Conservation (phyloP, 2,329 filamentous ascomycete species). For the Endocalyx cinctus region DNA sequence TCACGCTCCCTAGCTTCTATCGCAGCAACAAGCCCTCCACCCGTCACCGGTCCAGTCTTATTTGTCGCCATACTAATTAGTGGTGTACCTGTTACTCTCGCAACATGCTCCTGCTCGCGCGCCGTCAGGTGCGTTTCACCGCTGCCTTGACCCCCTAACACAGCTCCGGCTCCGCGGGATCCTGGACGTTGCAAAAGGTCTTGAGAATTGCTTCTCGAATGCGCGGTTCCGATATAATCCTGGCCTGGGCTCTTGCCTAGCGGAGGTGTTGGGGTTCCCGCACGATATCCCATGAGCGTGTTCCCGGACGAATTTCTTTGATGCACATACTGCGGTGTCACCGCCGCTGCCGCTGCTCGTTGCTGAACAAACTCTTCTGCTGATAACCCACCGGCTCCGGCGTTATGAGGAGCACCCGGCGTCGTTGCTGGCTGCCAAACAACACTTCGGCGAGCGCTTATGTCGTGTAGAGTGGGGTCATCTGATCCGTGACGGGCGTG, state of each 20-base stretch:
- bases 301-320: constrained; percentile 54
- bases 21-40: constrained; percentile 66
- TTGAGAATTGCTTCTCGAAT: constrained; percentile 44
- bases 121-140: constrained; percentile 68
- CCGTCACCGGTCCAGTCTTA: constrained; percentile 44
- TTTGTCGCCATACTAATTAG: constrained; percentile 64
- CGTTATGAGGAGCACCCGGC: constrained; percentile 41
- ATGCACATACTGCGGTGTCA: constrained; percentile 54
- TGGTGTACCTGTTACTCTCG: constrained; percentile 72
- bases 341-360: constrained; percentile 56
- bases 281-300: constrained; percentile 34
- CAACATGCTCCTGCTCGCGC: constrained; percentile 84
- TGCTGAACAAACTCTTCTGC: constrained; percentile 83
- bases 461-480: too few species aligned
- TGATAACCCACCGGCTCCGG: constrained; percentile 49
- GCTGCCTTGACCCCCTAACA: constrained; percentile 37
- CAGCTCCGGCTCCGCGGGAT: constrained; percentile 50
- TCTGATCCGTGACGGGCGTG: constrained; percentile 45
- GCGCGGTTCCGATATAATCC: constrained; percentile 32
- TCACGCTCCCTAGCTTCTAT: constrained; percentile 79
- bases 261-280: constrained; percentile 39
- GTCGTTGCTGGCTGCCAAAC: constrained; percentile 71
- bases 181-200: constrained; percentile 36
- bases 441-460: constrained; percentile 60
- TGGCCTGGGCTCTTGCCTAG: constrained; percentile 36